These are phyloP conservation scores for Agrocybe pediades DNA, from an alignment of 768 basidiomycete species.

Conservation along the genomic window DNA sequence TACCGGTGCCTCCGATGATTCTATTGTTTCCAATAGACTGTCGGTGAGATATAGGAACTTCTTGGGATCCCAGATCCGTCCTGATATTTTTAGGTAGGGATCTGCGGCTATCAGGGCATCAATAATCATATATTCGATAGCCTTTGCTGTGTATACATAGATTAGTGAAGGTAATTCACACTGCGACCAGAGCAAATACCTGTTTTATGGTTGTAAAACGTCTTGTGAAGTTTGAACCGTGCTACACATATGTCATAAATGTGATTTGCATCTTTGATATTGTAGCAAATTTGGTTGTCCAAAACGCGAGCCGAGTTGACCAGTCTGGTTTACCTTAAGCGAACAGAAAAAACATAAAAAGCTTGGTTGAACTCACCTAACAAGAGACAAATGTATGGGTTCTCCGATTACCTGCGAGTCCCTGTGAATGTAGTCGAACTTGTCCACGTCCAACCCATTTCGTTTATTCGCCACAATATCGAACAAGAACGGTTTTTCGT, in stretches of 20 bases:
- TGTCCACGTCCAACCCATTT: conserved; percentile 88
- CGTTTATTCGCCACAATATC: conserved; percentile 83
- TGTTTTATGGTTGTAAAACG: conserved; percentile 76
- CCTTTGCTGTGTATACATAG: conserved; percentile 53
- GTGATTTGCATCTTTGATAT: conserved; percentile 79
- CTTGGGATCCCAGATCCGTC: conserved; percentile 55
- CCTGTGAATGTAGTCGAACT: conserved; percentile 85
- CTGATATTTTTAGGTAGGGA: conserved; percentile 59
- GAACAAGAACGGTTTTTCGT: conserved; percentile 75
- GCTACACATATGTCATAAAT: conserved; percentile 75
- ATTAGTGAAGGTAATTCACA: neutral
- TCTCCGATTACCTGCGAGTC: conserved; percentile 77
- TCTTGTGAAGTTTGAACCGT: conserved; percentile 80
- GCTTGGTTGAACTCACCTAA: conserved; percentile 35
- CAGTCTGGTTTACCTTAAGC: conserved; percentile 42
- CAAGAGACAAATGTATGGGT: conserved; percentile 50
- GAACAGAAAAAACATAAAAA: neutral
- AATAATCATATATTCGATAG: conserved; percentile 85
- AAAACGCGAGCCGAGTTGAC: conserved; percentile 77
- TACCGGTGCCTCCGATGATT: conserved; percentile 53
- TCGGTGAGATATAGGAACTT: conserved; percentile 71
- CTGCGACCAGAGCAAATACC: neutral
- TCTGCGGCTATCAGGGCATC: conserved; percentile 75
- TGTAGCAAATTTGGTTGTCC: conserved; percentile 74
- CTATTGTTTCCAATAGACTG: conserved; percentile 61